Evolutionary conservation across 305 asterid genomes (phyloP), one percentile per base, ranked within the genome.

Genomic region (Fraxinus dipetala): DNA sequence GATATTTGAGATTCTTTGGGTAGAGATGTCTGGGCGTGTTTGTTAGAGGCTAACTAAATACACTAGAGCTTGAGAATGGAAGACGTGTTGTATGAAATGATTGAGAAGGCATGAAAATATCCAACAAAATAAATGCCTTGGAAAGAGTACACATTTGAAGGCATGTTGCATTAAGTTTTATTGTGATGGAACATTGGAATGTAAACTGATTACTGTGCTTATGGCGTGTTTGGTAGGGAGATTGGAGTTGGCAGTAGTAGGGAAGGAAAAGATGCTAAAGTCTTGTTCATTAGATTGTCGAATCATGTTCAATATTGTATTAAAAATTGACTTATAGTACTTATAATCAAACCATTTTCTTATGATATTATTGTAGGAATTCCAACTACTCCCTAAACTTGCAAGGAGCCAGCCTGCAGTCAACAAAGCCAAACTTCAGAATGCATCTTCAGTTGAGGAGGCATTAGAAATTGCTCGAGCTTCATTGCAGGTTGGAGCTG

Each of bases 401-500:
- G 97, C 98, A 5, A 91, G 95, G 80, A 86, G 86, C 83, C 99
- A 94, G 83, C 99, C 99, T 67, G 67, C 84, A 3, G 74, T 95
- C 20, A 92, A 95, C 89, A 89, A 75, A 84, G 84, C 84, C 43
- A 94, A 95, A 89, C 97, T 94, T 85, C 88, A 87, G 87, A 91
- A 79, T 79, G 98, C 98, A 78, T 87, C 98, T 72, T 91, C 99
- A 0, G 97, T 94, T 7, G 98, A 94, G 85, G 98, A 94, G 81
- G 99, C 99, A 26, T 75, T 95, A 61, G 92, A 90, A 84, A 85
- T 95, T 31, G 98, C 92, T 77, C 87, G 84, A 78, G 90, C 95
- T 80, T 87, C 95, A 54, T 85, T 93, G 76, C 76, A 76, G 31
- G 88, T 30, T 72, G 81, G 78, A 84, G 87, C 86, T 75, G 72